Evolutionary conservation across 2,329 filamentous ascomycete species (phyloP), one percentile per base, ranked within the genome.

Genomic region (Xylaria hypoxylon): DNA sequence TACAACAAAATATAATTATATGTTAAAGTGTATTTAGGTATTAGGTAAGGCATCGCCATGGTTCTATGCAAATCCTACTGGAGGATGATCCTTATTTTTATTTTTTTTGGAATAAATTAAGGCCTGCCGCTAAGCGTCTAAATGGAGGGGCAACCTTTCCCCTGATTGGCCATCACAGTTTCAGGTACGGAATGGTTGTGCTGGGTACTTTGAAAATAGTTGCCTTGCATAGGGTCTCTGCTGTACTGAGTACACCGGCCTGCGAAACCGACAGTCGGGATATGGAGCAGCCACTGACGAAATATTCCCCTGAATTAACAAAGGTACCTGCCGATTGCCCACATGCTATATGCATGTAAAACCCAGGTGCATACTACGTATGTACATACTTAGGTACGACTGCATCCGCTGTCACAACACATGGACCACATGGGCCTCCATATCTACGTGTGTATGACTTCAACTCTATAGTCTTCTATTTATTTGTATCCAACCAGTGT

Each of bases 31-130:
- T 26, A 44, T 62, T 26, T 13, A 55, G 8, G 28, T 10, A 17
- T 17, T 52, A 2, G n/a, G n/a, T 15, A 35, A 53, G 19, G 24
- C 22, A 57, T 56, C 17, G 17, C 26, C 58, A 22, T 13, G 19
- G 48, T 35, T 51, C 51, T 45, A 2, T 11, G 33, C 31, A 45
- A 48, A 68, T 63, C 48, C 50, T 35, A 53, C n/a, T n/a, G n/a
- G n/a, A n/a, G 35, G 59, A 45, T 51, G 60, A 62, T 67, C 53
- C 56, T 59, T 63, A 53, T 66, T 57, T 35, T 56, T 13, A 33
- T 50, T 48, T 2, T 51, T 58, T 56, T 42, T 63, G 67, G 71
- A 70, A 73, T 70, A 59, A 52, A 72, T 74, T 71, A 73, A 62
- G 68, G 69, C 63, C 56, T 62, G 53, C 67, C 53, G 61, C 62